Evolutionary conservation across 1,284 basidiomycete species (phyloP).

Genomic region (Puccinia triticina): DNA sequence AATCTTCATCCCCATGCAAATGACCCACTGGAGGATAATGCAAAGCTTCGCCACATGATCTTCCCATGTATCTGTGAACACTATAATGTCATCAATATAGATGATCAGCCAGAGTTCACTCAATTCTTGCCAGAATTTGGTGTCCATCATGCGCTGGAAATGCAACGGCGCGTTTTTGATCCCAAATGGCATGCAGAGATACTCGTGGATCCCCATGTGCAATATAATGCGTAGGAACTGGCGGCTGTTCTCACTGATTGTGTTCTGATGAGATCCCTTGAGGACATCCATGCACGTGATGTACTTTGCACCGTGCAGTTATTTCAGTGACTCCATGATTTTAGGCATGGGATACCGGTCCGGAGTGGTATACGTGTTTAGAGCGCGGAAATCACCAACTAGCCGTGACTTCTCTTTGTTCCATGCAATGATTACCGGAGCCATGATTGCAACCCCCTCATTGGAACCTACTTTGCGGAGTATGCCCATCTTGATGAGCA

Average conservation of each 20-base stretch:
- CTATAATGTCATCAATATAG: slow-evolving; percentile 21
- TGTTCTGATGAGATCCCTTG: slow-evolving; percentile 29
- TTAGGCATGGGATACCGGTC: neutral
- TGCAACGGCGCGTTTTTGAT: slow-evolving; percentile 13
- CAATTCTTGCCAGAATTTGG: neutral
- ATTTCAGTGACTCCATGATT: neutral
- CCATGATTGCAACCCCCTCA: neutral
- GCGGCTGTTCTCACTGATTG: neutral
- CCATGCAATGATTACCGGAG: neutral
- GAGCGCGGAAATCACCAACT: too few relatives aligned
- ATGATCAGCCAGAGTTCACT: neutral
- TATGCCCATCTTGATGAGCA: too few relatives aligned
- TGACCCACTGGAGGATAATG: too few relatives aligned
- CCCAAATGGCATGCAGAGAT: slow-evolving; percentile 3
- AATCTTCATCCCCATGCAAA: too few relatives aligned
- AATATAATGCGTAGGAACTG: too few relatives aligned
- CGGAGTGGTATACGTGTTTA: too few relatives aligned
- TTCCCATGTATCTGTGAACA: neutral
- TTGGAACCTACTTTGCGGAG: neutral
- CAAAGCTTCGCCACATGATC: too few relatives aligned
- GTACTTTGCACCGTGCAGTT: neutral
- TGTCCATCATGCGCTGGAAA: slow-evolving; percentile 30
- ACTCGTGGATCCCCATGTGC: neutral
- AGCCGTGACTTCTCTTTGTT: neutral
- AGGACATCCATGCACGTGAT: slow-evolving; percentile 17